Base-by-base conservation (phyloP, 208 protist genomes). In the Leishmania tropica region DNA sequence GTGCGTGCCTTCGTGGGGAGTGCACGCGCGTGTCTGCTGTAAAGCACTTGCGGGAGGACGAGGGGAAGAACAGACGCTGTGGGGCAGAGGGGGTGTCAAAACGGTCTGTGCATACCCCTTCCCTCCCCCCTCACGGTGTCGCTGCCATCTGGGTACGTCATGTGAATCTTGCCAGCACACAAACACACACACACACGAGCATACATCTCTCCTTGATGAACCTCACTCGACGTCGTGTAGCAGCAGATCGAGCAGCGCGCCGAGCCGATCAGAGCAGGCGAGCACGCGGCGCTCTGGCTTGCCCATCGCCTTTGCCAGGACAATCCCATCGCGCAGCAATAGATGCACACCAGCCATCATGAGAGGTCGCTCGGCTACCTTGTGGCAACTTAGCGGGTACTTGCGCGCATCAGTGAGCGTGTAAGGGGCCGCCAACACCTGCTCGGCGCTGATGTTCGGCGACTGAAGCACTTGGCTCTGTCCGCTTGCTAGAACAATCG, bases 281-380 rank as follows among this genome's bases (percentile, higher is more conserved):
- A 79, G 68, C 21, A 92, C 78, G 35, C 73, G 76, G 58, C 84
- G 78, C 79, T 87, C 85, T 24, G 81, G 78, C 75, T 85, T 87
- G 37, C 88, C 88, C 88, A 94, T 93, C n/a, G 80, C 75, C 40
- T 65, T 84, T 19, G 85, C 84, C 31, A 95, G 78, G 17, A 77
- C 85, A 24, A 79, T 54, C 10, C 79, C 81, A 76, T 95, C 81
- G 1, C 58, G 76, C 40, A 87, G 40, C 53, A 95, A 65, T 19
- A 95, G 79, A 37, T 80, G 76, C 68, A 91, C 79, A 2, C 87
- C 92, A 75, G 85, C 92, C 78, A 76, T 73, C 87, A 94, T 91
- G 42, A 92, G 75, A 37, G 90, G 87, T 48, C 89, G 83, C 28
- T 92, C 90, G n/a, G 82, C 48, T 8, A 65, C 75, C 51, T 77